A percentile compares a stretch with the other conserved stretches of the same genome.
Conservation (phyloP, 176 grass and related monocot genomes). For the Phragmites australis region DNA sequence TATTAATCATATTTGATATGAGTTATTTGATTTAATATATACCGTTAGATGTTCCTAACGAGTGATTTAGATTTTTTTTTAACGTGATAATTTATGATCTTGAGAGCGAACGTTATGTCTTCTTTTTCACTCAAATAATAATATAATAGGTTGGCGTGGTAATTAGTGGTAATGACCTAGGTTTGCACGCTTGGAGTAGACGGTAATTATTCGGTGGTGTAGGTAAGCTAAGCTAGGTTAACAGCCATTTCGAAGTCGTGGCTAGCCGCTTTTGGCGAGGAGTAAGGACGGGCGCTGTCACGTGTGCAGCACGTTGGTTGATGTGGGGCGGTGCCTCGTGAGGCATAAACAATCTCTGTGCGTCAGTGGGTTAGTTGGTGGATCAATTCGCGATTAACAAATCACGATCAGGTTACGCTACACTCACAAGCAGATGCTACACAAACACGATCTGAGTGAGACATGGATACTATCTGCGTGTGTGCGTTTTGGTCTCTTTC, state of each 20-base stretch:
- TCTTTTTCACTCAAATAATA: too few relatives aligned
- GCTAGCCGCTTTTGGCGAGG: conserved; percentile 31
- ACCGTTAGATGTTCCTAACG: too few relatives aligned
- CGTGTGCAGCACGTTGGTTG: conserved; percentile 55
- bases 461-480: too few relatives aligned
- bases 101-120: too few relatives aligned
- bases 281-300: conserved; percentile 40
- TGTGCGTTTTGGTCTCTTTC: too few relatives aligned
- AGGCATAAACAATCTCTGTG: conserved; percentile 47
- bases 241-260: conserved; percentile 27
- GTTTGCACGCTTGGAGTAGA: conserved; percentile 17
- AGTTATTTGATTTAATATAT: too few relatives aligned
- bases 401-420: background rate
- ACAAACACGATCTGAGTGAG: background rate
- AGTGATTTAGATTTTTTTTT: too few relatives aligned
- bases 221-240: background rate
- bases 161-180: background rate
- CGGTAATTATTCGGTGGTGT: conserved; percentile 25
- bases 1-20: too few relatives aligned
- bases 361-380: conserved; percentile 47
- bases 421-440: conserved; percentile 11
- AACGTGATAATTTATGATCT: too few relatives aligned
- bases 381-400: conserved; percentile 30
- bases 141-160: too few relatives aligned
- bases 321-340: conserved; percentile 65